Evolutionary conservation across 306 rosid species (phyloP).

Genomic region (Potentilla sterilis): DNA sequence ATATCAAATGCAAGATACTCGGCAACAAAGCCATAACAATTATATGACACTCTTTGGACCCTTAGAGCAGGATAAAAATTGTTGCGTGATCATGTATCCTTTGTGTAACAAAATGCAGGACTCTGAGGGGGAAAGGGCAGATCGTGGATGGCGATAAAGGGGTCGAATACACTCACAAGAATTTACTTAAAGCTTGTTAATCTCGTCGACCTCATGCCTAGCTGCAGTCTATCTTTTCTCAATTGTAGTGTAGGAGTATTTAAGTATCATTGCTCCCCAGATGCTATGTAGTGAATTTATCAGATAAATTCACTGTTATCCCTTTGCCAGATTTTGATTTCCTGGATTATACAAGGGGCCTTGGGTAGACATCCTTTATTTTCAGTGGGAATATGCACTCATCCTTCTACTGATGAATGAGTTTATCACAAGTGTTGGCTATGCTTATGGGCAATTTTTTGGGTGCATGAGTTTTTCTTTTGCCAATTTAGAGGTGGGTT

Average conservation of each 20-base stretch:
- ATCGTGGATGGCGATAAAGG: constrained; percentile 70
- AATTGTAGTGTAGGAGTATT: constrained; percentile 1
- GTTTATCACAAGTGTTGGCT: background rate
- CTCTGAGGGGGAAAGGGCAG: constrained; percentile 79
- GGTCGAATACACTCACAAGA: constrained; percentile 51
- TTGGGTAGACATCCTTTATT: constrained; percentile 23
- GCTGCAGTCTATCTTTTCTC: constrained; percentile 18
- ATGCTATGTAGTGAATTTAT: constrained; percentile 24
- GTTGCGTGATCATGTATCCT: background rate
- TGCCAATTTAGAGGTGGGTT: background rate
- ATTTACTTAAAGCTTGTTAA: constrained; percentile 30
- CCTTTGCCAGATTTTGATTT: constrained; percentile 33
- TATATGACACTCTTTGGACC: background rate
- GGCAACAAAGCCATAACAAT: background rate
- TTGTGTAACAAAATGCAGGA: constrained; percentile 53
- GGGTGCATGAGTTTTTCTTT: background rate
- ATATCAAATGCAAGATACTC: background rate
- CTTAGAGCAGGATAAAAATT: background rate
- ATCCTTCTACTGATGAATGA: background rate
- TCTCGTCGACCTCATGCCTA: constrained; percentile 14
- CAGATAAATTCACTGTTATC: constrained; percentile 28
- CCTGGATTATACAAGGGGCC: constrained; percentile 23
- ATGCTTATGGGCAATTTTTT: background rate
- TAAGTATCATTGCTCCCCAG: constrained; percentile 7
- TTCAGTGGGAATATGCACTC: background rate